phyloP scores from a whole-genome alignment of 2,329 filamentous ascomycete species.

The Colletotrichum sp. region DNA sequence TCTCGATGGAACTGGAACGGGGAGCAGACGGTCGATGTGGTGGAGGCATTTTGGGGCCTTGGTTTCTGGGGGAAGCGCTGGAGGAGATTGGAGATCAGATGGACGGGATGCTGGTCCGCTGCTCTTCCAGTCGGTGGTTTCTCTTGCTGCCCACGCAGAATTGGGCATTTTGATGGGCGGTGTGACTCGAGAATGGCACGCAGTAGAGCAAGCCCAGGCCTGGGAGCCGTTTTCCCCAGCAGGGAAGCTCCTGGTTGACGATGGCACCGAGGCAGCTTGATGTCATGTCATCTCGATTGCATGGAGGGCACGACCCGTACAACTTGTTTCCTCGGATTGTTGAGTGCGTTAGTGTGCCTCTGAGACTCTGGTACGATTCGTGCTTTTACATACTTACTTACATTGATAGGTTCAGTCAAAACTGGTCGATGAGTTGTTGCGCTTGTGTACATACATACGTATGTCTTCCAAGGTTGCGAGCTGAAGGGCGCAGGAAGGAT shows the following conservation, averaged over 20 bases:
- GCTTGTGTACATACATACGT: neutral
- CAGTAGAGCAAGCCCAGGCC: neutral
- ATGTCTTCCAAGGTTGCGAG: neutral
- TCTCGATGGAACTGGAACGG: neutral
- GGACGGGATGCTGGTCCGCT: neutral
- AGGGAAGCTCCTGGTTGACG: neutral
- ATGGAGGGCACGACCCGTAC: conserved; percentile 1
- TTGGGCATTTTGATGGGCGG: neutral
- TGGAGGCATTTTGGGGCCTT: neutral
- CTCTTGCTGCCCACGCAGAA: neutral
- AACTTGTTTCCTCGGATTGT: neutral
- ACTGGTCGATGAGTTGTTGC: neutral
- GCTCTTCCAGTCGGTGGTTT: neutral
- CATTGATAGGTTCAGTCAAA: neutral
- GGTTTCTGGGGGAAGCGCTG: neutral
- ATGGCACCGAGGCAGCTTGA: neutral
- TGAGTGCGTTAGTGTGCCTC: neutral
- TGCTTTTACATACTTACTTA: neutral
- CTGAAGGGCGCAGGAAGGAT: neutral
- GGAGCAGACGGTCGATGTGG: neutral
- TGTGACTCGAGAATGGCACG: neutral
- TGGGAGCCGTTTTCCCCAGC: neutral
- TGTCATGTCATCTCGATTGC: conserved; percentile 3
- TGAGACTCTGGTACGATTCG: neutral
- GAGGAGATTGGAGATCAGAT: neutral